Percentiles rank a stretch among this genome's conserved stretches.
Conservation (phyloP, 257 asterid genomes). For the Plantago elongata region DNA sequence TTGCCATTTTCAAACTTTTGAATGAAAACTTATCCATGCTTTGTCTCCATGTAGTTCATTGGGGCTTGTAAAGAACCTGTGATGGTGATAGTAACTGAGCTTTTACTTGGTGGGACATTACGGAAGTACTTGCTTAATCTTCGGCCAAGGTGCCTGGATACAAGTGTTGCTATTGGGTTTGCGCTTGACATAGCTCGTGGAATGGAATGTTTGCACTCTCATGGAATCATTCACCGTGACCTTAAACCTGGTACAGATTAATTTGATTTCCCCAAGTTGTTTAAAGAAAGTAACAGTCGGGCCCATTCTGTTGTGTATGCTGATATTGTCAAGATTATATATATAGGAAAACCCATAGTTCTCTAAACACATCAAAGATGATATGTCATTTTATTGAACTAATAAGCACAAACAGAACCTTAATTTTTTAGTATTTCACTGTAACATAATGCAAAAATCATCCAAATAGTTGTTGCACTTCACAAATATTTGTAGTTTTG, state of each 20-base stretch:
- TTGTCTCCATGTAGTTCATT: constrained; percentile 46
- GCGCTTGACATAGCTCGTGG: constrained; percentile 94
- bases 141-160: constrained; percentile 75
- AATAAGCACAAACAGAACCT: neutral
- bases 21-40: constrained; percentile 1
- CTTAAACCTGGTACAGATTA: constrained; percentile 69
- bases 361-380: neutral
- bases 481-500: no score
- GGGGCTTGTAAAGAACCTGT: constrained; percentile 97
- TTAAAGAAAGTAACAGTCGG: neutral
- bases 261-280: constrained; percentile 4
- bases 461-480: no score
- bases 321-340: neutral
- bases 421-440: no score
- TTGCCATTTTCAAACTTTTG: neutral
- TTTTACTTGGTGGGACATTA: constrained; percentile 78
- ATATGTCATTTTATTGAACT: neutral
- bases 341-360: neutral
- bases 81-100: constrained; percentile 86
- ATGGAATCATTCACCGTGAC: constrained; percentile 92
- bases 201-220: constrained; percentile 90
- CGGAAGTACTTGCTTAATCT: constrained; percentile 60
- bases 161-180: constrained; percentile 60
- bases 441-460: no score
- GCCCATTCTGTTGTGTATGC: neutral